A percentile compares a stretch with the other conserved stretches of the same genome.
phyloP scores from a whole-genome alignment of 345 rosid species.

The Lagerstroemia speciosa region DNA sequence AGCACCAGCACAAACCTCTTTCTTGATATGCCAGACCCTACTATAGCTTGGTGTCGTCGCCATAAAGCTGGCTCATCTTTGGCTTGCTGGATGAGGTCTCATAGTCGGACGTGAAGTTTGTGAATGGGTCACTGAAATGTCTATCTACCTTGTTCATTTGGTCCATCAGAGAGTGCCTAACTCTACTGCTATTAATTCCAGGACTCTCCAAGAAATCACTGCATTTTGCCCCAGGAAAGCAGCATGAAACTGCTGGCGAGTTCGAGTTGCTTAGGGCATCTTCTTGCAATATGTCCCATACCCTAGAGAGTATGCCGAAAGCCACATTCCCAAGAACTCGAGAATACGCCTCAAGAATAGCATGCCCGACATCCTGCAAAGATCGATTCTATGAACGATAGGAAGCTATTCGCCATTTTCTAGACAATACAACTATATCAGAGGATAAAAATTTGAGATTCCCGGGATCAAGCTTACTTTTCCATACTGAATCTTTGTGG shows the following conservation, averaged over 20 bases:
- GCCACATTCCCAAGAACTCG: constrained; percentile 72
- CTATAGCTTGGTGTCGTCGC: constrained; percentile 45
- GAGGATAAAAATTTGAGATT: neutral
- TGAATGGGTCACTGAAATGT: constrained; percentile 14
- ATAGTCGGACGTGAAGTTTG: constrained; percentile 18
- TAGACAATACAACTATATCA: neutral
- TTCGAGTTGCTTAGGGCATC: constrained; percentile 56
- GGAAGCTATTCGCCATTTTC: too few relatives aligned
- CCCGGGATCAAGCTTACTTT: constrained; percentile 39
- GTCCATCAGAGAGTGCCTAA: constrained; percentile 42
- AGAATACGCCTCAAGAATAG: constrained; percentile 77
- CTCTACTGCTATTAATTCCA: constrained; percentile 16
- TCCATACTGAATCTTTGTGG: constrained; percentile 80
- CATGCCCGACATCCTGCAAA: constrained; percentile 73
- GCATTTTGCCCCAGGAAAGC: constrained; percentile 31
- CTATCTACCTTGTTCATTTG: constrained; percentile 34
- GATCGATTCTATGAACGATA: too few relatives aligned
- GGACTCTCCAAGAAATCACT: constrained; percentile 28
- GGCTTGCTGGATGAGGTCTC: constrained; percentile 20
- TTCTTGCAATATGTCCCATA: constrained; percentile 55
- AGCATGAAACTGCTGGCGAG: constrained; percentile 39
- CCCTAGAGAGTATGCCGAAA: constrained; percentile 59
- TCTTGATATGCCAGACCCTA: neutral
- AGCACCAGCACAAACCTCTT: too few relatives aligned
- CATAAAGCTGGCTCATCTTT: constrained; percentile 30